A percentile compares a stretch with the other conserved stretches of the same genome.
phyloP scores from a whole-genome alignment of 2,329 filamentous ascomycete species.

The Exophiala sp. region DNA sequence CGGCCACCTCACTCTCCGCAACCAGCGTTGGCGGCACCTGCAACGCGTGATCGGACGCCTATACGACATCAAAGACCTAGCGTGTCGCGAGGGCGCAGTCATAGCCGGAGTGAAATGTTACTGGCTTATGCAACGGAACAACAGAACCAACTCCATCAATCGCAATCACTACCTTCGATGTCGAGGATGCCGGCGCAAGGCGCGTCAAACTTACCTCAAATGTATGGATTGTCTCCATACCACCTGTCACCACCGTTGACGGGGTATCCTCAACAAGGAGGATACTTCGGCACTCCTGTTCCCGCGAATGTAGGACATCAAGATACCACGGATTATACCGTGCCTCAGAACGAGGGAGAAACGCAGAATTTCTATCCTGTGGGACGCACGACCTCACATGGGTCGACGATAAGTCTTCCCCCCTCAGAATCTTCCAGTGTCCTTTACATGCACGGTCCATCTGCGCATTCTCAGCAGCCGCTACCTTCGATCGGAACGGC shows the following conservation, averaged over 20 bases:
- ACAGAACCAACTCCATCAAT: conserved; percentile 14
- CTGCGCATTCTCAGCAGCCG: conserved; percentile 11
- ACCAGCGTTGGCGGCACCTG: conserved; percentile 2
- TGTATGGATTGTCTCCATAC: conserved; percentile 19
- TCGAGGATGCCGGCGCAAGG: conserved; percentile 13
- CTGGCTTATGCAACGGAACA: conserved; percentile 22
- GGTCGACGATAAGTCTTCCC: conserved; percentile 16
- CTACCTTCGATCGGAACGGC: conserved; percentile 16
- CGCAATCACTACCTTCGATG: conserved; percentile 20
- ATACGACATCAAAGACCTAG: conserved; percentile 24
- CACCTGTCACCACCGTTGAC: conserved; percentile 14
- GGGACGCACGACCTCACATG: conserved; percentile 14
- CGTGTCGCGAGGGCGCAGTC: conserved; percentile 21
- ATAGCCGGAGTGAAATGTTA: conserved; percentile 24
- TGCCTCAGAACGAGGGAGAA: conserved; percentile 10
- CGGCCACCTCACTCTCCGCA: conserved; percentile 20
- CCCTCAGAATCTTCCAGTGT: conserved; percentile 12
- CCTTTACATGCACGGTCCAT: conserved; percentile 13
- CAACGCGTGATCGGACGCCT: conserved; percentile 24
- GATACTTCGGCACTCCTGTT: conserved; percentile 8
- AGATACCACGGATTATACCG: conserved; percentile 2
- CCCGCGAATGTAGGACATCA: conserved; percentile 8
- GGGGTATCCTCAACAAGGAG: conserved; percentile 11
- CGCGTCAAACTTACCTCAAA: conserved; percentile 9
- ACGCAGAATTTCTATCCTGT: conserved; percentile 13